Base-by-base conservation (phyloP, 2,329 filamentous ascomycete genomes). In the Tolypocladium ophioglossoides region DNA sequence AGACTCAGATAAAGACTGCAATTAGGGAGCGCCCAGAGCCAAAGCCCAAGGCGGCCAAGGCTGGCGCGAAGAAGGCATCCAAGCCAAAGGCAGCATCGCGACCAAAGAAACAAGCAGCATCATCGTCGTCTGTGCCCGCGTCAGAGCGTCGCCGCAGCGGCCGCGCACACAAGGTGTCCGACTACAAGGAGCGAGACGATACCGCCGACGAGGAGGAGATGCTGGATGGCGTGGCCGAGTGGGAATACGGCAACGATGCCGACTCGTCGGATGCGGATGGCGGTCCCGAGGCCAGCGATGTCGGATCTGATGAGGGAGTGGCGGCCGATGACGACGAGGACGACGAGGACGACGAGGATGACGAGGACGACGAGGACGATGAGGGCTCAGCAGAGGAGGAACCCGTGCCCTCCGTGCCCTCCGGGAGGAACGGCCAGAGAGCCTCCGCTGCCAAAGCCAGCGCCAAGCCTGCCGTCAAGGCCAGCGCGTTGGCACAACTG, bases 171-270 rank as follows among this genome's bases (percentile, higher is more conserved):
- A 72, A 68, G 51, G 66, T 70, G 18, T 77, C 78, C 7, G 66
- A 72, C 38, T 84, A 84, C 58, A 73, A 75, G 24, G 80, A 84
- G 64, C 75, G 79, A 35, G 78, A 81, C 54, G 78, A 78, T 12
- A 74, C 75, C 12, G 79, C 79, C 50, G 80, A 83, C 55, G 79
- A 83, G 56, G 75, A 80, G 58, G 80, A 83, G 63, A 84, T 83
- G 80, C 68, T 82, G 27, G 74, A 80, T 49, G 80, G 80, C 2
- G 80, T 83, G 6, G 78, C 79, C 1, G 70, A 79, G 62, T 84
- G 80, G 80, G 72, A 78, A 27, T 83, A 83, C 50, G 68, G 66
- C 16, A 68, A 71, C n/a, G 60, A 70, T 2, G 47, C 6, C 3
- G 63, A 67, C 3, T 71, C 67, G 20, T 69, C 70, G 22, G 66